Evolutionary conservation across 1,139 yeast species (phyloP), one percentile per base, ranked within the genome.

Genomic region (Geotrichum restrictum): DNA sequence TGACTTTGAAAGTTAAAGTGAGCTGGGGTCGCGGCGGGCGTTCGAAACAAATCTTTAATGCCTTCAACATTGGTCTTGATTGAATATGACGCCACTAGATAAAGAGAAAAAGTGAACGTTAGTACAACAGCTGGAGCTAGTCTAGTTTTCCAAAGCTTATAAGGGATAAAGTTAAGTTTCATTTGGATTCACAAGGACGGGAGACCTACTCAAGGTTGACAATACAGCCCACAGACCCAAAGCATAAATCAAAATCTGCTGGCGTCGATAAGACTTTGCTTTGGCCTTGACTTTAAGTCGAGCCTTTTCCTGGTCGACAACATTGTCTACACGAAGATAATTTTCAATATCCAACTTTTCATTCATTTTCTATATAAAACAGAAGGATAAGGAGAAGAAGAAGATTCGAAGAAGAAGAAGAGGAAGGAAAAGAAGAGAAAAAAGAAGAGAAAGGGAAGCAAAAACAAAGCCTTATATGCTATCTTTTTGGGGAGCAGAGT

Each of bases 151-250:
- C n/a, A n/a, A n/a, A n/a, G n/a, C n/a, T n/a, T n/a, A n/a, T n/a
- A n/a, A n/a, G n/a, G n/a, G n/a, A n/a, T n/a, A n/a, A n/a, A n/a
- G n/a, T n/a, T n/a, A n/a, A n/a, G n/a, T n/a, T n/a, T n/a, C n/a
- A n/a, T n/a, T n/a, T n/a, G n/a, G n/a, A n/a, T n/a, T n/a, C n/a
- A n/a, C n/a, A n/a, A n/a, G n/a, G n/a, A n/a, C n/a, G n/a, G 29
- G 6, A 10, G 7, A 29, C 47, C 6, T 33, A 43, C 47, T n/a
- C 5, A 52, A 8, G 13, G 55, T 48, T 1, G 55, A 43, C 1
- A 43, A 16, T 16, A 43, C 31, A 22, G 55, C 55, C 55, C 55
- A 52, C 5, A 52, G 16, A 3, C 55, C 52, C 11, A 52, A 40
- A 13, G 33, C 29, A 27, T 48, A 52, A 18, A 52, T 31, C 24